phyloP scores from a whole-genome alignment of 1,284 basidiomycete species.

The Pseudomicrostroma phylloplanum region DNA sequence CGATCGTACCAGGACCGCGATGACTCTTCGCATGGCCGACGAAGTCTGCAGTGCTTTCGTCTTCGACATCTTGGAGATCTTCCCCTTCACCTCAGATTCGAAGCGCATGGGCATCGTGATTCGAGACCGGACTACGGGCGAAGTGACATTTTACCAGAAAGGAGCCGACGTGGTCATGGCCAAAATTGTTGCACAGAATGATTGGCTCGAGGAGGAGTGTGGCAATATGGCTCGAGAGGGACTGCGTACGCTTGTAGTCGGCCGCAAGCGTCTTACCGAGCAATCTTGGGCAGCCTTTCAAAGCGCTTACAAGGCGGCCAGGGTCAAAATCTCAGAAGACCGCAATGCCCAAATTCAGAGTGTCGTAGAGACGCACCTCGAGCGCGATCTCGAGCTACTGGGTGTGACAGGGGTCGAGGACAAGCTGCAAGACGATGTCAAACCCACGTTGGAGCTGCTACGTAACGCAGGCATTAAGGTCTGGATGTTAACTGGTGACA shows the following conservation, averaged over 20 bases:
- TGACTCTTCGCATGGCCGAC: conserved; percentile 53
- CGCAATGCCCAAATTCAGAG: conserved; percentile 38
- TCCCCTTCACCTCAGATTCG: conserved; percentile 93
- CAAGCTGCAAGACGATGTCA: conserved; percentile 95
- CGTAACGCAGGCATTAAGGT: conserved; percentile 97
- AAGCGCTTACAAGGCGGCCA: conserved; percentile 68
- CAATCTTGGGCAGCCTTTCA: conserved; percentile 72
- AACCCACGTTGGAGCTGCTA: conserved; percentile 81
- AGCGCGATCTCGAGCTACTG: conserved; percentile 81
- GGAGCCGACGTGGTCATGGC: conserved; percentile 97
- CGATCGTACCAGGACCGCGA: conserved; percentile 78
- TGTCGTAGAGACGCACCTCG: conserved; percentile 71
- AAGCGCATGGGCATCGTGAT: conserved; percentile 99
- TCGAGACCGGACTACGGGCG: conserved; percentile 66
- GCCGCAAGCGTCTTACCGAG: conserved; percentile 66
- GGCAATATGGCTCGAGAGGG: conserved; percentile 98
- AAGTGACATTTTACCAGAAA: conserved; percentile 87
- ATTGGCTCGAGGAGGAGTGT: conserved; percentile 98
- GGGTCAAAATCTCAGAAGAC: conserved; percentile 57
- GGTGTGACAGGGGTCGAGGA: conserved; percentile 97
- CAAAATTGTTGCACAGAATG: conserved; percentile 86
- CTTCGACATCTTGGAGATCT: conserved; percentile 86
- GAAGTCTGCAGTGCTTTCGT: conserved; percentile 52
- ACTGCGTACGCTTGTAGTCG: conserved; percentile 86
- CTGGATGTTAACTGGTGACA: conserved; percentile 99